phyloP scores from a whole-genome alignment of 139 green algal species.

The Penium margaritaceum region DNA sequence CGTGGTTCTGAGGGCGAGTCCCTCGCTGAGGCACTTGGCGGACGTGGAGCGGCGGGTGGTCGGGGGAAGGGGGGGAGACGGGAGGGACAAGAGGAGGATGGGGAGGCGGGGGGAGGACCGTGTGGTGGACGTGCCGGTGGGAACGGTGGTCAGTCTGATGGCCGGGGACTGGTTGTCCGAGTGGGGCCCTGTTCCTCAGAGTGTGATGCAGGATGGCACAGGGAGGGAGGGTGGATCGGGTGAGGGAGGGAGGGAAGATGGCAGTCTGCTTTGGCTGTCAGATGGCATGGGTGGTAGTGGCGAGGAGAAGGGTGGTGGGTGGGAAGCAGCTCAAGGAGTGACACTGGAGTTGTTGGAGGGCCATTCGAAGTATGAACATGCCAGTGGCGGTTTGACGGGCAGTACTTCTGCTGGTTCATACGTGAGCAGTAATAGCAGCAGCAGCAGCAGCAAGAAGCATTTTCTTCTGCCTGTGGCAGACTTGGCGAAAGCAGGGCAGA shows the following conservation, averaged over 20 bases:
- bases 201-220: too few relatives aligned
- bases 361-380: too few relatives aligned
- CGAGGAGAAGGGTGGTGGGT: not conserved
- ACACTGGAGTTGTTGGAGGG: too few relatives aligned
- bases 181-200: too few relatives aligned
- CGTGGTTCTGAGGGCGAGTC: constrained; percentile 9
- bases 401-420: too few relatives aligned
- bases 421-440: not conserved
- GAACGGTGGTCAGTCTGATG: constrained; percentile 26
- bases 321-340: not conserved
- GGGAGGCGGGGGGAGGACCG: not conserved
- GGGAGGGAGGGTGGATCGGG: not conserved
- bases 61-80: not conserved
- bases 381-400: too few relatives aligned
- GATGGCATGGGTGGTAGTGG: not conserved
- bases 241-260: not conserved
- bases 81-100: not conserved
- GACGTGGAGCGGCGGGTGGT: constrained; percentile 2
- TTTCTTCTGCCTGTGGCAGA: constrained; percentile 30
- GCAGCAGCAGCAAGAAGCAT: constrained; percentile 7
- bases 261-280: too few relatives aligned
- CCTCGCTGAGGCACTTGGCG: constrained; percentile 14
- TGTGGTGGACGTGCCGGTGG: constrained; percentile 29
- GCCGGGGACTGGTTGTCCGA: not conserved
- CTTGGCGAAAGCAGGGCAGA: constrained; percentile 17